Conservation (phyloP, 129 eudicot genomes). For the Cynara cardunculus region DNA sequence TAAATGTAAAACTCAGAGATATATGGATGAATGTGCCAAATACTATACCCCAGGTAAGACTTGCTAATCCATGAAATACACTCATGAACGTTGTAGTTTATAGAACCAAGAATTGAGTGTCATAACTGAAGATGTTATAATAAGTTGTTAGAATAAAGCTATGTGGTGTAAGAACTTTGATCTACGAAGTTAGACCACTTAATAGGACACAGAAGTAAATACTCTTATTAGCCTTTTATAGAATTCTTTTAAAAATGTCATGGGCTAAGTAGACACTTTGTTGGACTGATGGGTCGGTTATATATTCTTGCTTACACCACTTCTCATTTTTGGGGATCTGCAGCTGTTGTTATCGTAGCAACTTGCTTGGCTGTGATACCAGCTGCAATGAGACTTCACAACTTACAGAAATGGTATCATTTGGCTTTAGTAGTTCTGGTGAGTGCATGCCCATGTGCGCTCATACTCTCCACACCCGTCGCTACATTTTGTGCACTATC, state of each 20-base stretch:
- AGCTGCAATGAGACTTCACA: conserved; percentile 37
- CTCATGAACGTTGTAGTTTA: no score
- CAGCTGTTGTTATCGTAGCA: conserved; percentile 69
- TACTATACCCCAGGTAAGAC: conserved; percentile 76
- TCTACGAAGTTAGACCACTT: not conserved
- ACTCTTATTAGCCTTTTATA: not conserved
- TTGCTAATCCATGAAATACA: not conserved
- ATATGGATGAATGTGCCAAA: conserved; percentile 70
- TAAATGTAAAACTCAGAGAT: conserved; percentile 68
- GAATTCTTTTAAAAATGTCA: no score
- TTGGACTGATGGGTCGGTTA: not conserved
- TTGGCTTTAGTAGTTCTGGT: conserved; percentile 88
- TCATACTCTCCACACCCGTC: conserved; percentile 87
- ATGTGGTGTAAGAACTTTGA: no score
- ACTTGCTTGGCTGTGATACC: conserved; percentile 67
- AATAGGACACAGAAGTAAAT: not conserved
- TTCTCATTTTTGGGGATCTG: not conserved
- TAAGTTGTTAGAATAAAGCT: not conserved
- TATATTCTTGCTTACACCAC: not conserved
- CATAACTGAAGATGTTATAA: not conserved
- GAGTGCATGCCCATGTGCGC: conserved; percentile 97
- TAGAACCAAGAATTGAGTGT: not conserved
- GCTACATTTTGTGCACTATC: conserved; percentile 88
- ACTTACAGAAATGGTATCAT: conserved; percentile 64
- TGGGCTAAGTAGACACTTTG: no score